A percentile compares a stretch with the other conserved stretches of the same genome.
Evolutionary conservation across 345 rosid species (phyloP).

Genomic region (Clarkia xantiana): DNA sequence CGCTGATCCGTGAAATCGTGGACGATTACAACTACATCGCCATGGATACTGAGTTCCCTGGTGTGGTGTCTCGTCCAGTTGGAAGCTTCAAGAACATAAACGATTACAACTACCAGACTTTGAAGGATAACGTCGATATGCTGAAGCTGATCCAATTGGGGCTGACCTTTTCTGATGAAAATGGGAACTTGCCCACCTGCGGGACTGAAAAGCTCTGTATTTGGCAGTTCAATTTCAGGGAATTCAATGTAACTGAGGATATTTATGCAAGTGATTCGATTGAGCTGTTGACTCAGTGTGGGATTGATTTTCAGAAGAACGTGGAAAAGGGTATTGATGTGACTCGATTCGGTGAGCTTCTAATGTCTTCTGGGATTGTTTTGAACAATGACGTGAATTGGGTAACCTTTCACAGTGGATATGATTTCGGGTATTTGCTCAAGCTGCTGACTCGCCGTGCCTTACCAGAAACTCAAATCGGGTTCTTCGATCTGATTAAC

Average conservation of each 20-base stretch:
- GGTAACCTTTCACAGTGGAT: conserved; percentile 84
- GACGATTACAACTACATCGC: conserved; percentile 47
- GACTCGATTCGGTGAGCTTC: conserved; percentile 62
- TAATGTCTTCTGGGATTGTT: conserved; percentile 81
- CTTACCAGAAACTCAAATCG: conserved; percentile 44
- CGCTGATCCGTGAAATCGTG: conserved; percentile 64
- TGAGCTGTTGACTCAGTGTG: conserved; percentile 61
- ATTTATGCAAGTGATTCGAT: conserved; percentile 71
- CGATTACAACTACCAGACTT: conserved; percentile 59
- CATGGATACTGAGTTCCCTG: conserved; percentile 94
- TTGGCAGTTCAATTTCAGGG: conserved; percentile 92
- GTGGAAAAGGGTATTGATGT: conserved; percentile 69
- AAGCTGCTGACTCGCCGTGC: conserved; percentile 57
- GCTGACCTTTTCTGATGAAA: conserved; percentile 57
- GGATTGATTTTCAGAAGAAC: conserved; percentile 74
- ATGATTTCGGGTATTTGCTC: conserved; percentile 76
- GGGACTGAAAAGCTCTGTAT: conserved; percentile 57
- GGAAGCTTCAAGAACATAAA: conserved; percentile 67
- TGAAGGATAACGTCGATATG: conserved; percentile 78
- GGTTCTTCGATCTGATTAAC: conserved; percentile 49
- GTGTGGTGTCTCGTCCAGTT: conserved; percentile 68
- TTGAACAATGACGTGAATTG: conserved; percentile 52
- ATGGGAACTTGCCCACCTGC: conserved; percentile 70
- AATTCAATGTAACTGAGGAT: conserved; percentile 57
- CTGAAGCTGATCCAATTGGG: conserved; percentile 75